phyloP scores from a whole-genome alignment of 805 yeast genomes.

The Pichia gijzeniarum region DNA sequence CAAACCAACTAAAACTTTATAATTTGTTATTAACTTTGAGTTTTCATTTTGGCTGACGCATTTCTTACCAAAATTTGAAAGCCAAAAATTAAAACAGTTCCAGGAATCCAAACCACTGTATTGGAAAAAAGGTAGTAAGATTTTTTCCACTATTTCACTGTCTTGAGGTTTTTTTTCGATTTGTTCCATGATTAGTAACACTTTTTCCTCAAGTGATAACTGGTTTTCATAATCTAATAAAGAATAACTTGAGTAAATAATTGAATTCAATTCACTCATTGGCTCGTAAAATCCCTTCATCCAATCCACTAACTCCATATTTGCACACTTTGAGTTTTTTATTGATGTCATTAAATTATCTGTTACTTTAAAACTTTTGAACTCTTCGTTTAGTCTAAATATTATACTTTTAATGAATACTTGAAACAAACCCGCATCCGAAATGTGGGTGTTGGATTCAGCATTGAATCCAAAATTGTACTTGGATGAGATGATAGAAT shows the following conservation, averaged over 20 bases:
- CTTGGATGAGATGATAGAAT: neutral
- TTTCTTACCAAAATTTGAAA: conserved; percentile 14
- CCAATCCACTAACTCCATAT: conserved; percentile 18
- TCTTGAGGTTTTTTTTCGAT: conserved; percentile 4
- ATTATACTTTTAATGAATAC: conserved; percentile 21
- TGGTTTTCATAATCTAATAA: conserved; percentile 20
- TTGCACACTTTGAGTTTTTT: conserved; percentile 3
- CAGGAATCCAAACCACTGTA: conserved; percentile 14
- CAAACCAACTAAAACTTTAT: conserved; percentile 15
- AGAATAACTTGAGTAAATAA: conserved; percentile 11
- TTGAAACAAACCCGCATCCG: conserved; percentile 8
- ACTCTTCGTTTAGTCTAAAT: conserved; percentile 15
- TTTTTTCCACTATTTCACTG: conserved; percentile 10
- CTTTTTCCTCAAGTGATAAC: conserved; percentile 16
- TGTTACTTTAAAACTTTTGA: conserved; percentile 9
- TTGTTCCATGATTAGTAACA: conserved; percentile 16
- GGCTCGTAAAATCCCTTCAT: conserved; percentile 21
- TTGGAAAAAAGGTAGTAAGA: conserved; percentile 20
- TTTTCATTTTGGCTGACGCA: conserved; percentile 7
- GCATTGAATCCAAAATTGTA: conserved; percentile 4
- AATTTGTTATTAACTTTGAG: conserved; percentile 10
- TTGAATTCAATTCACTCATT: conserved; percentile 12
- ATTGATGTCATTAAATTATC: neutral
- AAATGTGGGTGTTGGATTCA: neutral
- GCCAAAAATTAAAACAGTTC: conserved; percentile 19